These are phyloP conservation scores for Oidium heveae DNA, from an alignment of 2,329 filamentous ascomycete genomes.

Conservation along the genomic window DNA sequence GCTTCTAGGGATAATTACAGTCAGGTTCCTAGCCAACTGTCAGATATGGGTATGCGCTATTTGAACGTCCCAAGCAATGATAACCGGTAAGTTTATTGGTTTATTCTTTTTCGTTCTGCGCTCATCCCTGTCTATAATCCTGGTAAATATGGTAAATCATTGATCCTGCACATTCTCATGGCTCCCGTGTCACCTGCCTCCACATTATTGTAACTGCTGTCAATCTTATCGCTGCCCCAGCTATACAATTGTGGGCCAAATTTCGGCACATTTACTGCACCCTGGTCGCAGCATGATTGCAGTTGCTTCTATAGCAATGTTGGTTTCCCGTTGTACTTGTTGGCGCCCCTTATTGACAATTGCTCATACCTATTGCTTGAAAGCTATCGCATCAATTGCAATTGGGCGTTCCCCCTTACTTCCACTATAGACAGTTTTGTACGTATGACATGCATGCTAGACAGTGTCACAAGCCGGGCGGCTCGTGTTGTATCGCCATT, in stretches of 20 bases:
- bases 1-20: constrained; percentile 13
- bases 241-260: background rate
- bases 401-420: background rate
- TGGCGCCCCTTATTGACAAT: background rate
- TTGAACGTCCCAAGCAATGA: constrained; percentile 14
- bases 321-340: background rate
- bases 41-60: constrained; percentile 15
- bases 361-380: background rate
- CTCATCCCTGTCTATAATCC: constrained; percentile 3
- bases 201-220: background rate
- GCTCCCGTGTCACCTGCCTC: background rate
- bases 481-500: background rate
- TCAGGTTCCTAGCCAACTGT: constrained; percentile 7
- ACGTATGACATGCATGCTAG: background rate
- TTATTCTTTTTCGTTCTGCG: constrained; percentile 11
- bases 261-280: background rate
- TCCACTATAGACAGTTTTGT: background rate
- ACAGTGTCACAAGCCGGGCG: background rate
- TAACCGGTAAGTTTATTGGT: constrained; percentile 12
- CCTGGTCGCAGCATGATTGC: background rate
- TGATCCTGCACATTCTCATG: background rate
- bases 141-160: background rate
- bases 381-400: background rate
- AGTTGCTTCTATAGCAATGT: background rate
- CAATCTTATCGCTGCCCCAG: background rate